Evolutionary conservation across 2,329 filamentous ascomycete genomes (phyloP).

Genomic region (Aspergillus ochraceoroseus): DNA sequence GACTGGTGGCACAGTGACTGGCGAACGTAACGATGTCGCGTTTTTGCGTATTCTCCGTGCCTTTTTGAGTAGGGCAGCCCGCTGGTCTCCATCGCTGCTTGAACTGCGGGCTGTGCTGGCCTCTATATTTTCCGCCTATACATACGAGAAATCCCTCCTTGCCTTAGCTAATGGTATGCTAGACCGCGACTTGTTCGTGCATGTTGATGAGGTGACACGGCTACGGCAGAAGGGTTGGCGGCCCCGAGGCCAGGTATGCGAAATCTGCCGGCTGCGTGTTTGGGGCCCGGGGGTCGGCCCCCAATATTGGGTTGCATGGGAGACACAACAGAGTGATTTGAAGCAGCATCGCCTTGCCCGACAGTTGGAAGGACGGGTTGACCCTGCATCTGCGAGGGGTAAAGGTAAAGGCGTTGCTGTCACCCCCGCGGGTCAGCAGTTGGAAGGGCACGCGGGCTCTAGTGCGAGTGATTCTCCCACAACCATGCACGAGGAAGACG

Average conservation of each 20-base stretch:
- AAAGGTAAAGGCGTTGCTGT: slow-evolving; percentile 40
- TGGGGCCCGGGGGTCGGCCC: slow-evolving; percentile 85
- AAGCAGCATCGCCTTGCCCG: slow-evolving; percentile 29
- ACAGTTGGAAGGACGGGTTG: slow-evolving; percentile 27
- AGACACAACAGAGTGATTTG: slow-evolving; percentile 49
- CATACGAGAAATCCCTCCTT: slow-evolving; percentile 88
- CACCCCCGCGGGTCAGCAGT: slow-evolving; percentile 17
- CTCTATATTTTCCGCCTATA: slow-evolving; percentile 91
- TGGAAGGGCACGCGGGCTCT: slow-evolving; percentile 17
- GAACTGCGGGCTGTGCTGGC: slow-evolving; percentile 79
- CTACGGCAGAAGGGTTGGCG: slow-evolving; percentile 84
- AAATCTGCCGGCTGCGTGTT: slow-evolving; percentile 72
- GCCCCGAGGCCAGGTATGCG: slow-evolving; percentile 78
- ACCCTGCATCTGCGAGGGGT: slow-evolving; percentile 29
- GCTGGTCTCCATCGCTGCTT: slow-evolving; percentile 75
- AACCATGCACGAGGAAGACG: slow-evolving; percentile 8
- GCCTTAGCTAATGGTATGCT: slow-evolving; percentile 78
- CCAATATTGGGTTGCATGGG: slow-evolving; percentile 76
- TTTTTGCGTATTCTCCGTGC: slow-evolving; percentile 86
- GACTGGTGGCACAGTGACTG: slow-evolving; percentile 27
- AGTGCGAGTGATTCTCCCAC: slow-evolving; percentile 9
- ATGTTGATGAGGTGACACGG: slow-evolving; percentile 68
- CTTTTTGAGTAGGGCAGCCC: slow-evolving; percentile 77
- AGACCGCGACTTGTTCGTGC: slow-evolving; percentile 81
- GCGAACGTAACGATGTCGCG: slow-evolving; percentile 56